Percentiles rank a stretch among this genome's conserved stretches.
Conservation (phyloP, 495 filamentous ascomycete species). For the Penicillium roqueforti region DNA sequence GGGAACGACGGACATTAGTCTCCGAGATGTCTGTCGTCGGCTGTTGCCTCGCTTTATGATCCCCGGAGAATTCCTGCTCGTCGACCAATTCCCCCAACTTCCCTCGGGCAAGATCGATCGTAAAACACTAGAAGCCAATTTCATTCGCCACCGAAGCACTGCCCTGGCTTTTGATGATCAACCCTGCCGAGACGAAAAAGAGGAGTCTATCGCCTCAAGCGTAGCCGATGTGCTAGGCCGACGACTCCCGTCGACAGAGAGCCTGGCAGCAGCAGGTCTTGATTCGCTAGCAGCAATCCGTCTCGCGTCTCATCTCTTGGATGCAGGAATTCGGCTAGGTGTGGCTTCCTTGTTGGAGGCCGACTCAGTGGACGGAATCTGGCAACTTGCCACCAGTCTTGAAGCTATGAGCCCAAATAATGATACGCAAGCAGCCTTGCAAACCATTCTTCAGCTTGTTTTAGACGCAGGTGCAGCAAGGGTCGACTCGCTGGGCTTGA, state of each 20-base stretch:
- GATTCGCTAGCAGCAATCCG: constrained; percentile 72
- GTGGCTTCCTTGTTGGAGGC: constrained; percentile 55
- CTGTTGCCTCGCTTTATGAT: constrained; percentile 80
- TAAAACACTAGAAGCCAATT: constrained; percentile 57
- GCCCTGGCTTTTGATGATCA: constrained; percentile 27
- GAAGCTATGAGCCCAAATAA: constrained; percentile 8
- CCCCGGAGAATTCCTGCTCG: constrained; percentile 61
- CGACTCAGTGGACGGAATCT: constrained; percentile 39
- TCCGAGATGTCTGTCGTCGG: constrained; percentile 55
- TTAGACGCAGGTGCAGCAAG: constrained; percentile 22
- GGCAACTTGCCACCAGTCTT: constrained; percentile 23
- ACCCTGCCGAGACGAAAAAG: constrained; percentile 24
- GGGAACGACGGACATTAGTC: constrained; percentile 23
- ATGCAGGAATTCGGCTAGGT: constrained; percentile 45
- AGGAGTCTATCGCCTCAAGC: constrained; percentile 47
- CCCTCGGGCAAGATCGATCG: constrained; percentile 77
- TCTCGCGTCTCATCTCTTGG: constrained; percentile 55
- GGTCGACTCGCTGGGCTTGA: constrained; percentile 18
- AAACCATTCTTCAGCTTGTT: constrained; percentile 19
- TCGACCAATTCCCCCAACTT: constrained; percentile 60
- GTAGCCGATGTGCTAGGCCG: constrained; percentile 45
- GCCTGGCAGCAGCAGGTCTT: constrained; percentile 54
- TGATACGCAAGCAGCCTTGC: constrained; percentile 16
- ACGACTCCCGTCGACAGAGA: constrained; percentile 33
- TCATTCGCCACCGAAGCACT: constrained; percentile 27